These are phyloP conservation scores for Sporothrix humicola DNA, from an alignment of 2,329 filamentous ascomycete species.

Conservation along the genomic window DNA sequence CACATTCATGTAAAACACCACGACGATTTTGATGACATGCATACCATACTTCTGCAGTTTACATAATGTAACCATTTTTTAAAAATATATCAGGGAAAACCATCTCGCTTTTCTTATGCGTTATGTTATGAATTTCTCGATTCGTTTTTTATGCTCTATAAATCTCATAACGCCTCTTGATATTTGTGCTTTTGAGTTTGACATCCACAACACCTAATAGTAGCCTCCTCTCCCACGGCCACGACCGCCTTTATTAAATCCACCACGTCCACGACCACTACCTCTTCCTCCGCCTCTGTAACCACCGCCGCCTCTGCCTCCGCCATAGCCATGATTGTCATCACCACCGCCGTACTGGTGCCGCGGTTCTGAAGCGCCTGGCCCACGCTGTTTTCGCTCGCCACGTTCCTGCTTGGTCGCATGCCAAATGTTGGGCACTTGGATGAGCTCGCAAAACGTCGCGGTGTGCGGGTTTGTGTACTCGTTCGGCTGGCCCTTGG, in stretches of 20 bases:
- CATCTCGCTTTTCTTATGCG: neutral
- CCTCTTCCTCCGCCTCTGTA: constrained; percentile 46
- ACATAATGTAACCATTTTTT: neutral
- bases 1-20: constrained; percentile 43
- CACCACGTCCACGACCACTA: constrained; percentile 43
- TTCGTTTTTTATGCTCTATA: neutral
- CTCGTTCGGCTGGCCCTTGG: constrained; percentile 70
- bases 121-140: too few relatives aligned
- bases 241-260: constrained; percentile 42
- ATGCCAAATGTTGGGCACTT: constrained; percentile 76
- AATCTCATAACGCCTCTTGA: neutral
- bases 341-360: constrained; percentile 42
- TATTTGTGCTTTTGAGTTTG: neutral
- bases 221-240: constrained; percentile 39
- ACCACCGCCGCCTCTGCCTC: constrained; percentile 48
- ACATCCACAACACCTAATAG: neutral
- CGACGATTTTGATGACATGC: neutral
- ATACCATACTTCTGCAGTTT: neutral
- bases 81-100: neutral
- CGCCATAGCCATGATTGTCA: constrained; percentile 44
- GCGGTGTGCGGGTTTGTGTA: constrained; percentile 87
- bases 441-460: constrained; percentile 79
- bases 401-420: constrained; percentile 72
- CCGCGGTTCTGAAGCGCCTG: constrained; percentile 50
- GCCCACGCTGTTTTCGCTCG: constrained; percentile 63